phyloP scores from a whole-genome alignment of 2,329 filamentous ascomycete genomes.

The Pseudogymnoascus verrucosus region DNA sequence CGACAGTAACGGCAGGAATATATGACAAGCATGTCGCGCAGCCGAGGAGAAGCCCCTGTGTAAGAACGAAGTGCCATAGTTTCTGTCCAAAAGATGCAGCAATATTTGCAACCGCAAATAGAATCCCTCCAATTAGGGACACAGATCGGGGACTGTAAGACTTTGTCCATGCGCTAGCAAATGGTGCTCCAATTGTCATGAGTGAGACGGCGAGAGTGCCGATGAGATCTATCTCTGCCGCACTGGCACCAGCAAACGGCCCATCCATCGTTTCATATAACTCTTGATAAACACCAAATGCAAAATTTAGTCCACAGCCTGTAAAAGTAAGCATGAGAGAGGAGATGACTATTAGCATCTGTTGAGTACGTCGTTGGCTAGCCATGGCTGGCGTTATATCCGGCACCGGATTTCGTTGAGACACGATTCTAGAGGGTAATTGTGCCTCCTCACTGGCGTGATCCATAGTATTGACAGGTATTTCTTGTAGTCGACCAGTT shows the following conservation, averaged over 20 bases:
- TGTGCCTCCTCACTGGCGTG: background rate
- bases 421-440: background rate
- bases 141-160: constrained; percentile 27
- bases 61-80: constrained; percentile 21
- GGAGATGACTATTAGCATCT: constrained; percentile 15
- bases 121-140: constrained; percentile 25
- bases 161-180: constrained; percentile 29
- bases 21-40: constrained; percentile 32
- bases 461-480: background rate
- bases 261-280: constrained; percentile 30
- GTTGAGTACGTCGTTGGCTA: background rate
- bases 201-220: constrained; percentile 30
- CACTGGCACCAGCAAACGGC: constrained; percentile 30
- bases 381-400: background rate
- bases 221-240: constrained; percentile 33
- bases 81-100: constrained; percentile 28
- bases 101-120: constrained; percentile 28
- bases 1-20: constrained; percentile 32
- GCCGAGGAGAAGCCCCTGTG: constrained; percentile 32
- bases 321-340: constrained; percentile 29
- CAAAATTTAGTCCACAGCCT: constrained; percentile 31
- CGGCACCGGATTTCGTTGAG: background rate
- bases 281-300: constrained; percentile 34
- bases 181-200: constrained; percentile 30
- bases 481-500: background rate